Evolutionary conservation across 768 basidiomycete genomes (phyloP).

Genomic region (Suillus luteus): DNA sequence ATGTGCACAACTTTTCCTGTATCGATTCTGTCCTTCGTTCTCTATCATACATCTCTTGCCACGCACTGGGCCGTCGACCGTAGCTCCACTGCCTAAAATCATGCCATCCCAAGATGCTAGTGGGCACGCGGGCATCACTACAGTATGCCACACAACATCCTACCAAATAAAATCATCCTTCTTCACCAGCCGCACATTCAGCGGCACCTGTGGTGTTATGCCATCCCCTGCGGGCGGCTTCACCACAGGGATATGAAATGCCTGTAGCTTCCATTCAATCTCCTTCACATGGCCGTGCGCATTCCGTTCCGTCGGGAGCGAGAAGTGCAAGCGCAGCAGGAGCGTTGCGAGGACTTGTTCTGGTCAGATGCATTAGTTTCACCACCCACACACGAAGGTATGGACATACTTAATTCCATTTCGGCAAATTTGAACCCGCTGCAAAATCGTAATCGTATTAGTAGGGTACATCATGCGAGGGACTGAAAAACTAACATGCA

Average conservation of each 20-base stretch:
- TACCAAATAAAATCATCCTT: constrained; percentile 3
- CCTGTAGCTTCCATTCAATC: constrained; percentile 28
- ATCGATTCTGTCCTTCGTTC: background rate
- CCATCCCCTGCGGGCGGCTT: constrained; percentile 26
- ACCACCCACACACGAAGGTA: background rate
- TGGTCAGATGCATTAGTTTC: background rate
- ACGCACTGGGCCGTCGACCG: background rate
- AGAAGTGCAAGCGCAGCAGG: constrained; percentile 21
- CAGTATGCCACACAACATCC: background rate
- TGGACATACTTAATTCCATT: constrained; percentile 7
- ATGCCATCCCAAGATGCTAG: background rate
- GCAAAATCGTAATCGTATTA: background rate
- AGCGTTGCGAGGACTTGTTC: background rate
- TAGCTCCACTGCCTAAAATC: background rate
- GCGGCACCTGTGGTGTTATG: constrained; percentile 16
- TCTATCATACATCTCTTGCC: background rate
- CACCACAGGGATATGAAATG: constrained; percentile 30
- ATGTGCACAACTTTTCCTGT: background rate
- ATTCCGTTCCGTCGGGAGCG: constrained; percentile 18
- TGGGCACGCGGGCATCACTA: background rate
- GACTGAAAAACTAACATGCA: background rate
- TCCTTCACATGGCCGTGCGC: constrained; percentile 21
- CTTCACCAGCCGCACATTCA: constrained; percentile 1
- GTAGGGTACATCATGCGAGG: background rate
- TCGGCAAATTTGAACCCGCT: constrained; percentile 4